These are phyloP conservation scores for Durio zibethinus DNA, from an alignment of 345 rosid genomes.

Conservation along the genomic window DNA sequence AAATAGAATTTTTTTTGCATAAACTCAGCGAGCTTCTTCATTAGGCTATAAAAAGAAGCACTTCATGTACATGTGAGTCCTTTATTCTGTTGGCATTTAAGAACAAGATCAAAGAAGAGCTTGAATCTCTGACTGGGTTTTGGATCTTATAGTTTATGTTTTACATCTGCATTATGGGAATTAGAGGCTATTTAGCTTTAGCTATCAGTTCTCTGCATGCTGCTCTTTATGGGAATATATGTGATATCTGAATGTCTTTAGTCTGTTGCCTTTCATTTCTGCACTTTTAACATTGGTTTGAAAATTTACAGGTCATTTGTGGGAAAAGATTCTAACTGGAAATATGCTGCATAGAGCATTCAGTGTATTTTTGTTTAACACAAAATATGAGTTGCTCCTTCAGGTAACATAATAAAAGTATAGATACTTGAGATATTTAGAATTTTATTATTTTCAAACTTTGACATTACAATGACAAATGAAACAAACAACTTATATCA, in stretches of 20 bases:
- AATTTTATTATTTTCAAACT: background rate
- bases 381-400: conserved; percentile 89
- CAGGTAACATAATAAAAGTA: conserved; percentile 50
- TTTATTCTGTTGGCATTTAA: background rate
- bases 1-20: background rate
- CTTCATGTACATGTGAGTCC: background rate
- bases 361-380: conserved; percentile 90
- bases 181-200: background rate
- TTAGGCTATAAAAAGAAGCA: background rate
- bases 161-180: background rate
- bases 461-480: background rate
- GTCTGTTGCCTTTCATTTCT: background rate
- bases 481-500: background rate
- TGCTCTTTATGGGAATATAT: background rate
- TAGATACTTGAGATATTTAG: background rate
- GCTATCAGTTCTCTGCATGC: background rate
- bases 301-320: conserved; percentile 74
- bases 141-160: background rate
- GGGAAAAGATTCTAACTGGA: conserved; percentile 84
- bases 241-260: background rate
- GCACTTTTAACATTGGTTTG: background rate
- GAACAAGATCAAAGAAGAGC: background rate
- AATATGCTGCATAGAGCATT: conserved; percentile 91
- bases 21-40: background rate
- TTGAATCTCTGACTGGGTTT: background rate